Evolutionary conservation across 352 stramenopile species (phyloP), one percentile per base, ranked within the genome.

Genomic region (Phytophthora tentaculata): DNA sequence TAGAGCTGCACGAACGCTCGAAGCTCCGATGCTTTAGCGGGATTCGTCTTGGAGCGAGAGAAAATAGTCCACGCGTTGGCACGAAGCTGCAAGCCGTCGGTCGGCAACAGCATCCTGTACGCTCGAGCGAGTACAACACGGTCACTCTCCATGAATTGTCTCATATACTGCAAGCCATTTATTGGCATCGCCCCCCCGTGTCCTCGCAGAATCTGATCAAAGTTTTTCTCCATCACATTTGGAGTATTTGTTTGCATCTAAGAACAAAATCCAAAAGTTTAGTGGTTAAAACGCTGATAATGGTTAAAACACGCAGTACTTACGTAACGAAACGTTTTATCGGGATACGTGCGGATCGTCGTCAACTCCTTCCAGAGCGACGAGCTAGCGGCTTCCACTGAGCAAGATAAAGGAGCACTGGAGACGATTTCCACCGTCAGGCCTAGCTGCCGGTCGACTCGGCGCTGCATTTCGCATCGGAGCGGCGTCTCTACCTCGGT

Each of bases 241-340:
- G 61, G 61, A 2, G 49, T 48, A 48, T 29, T 63, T 8, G 56
- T 39, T 63, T 69, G 66, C 49, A 71, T 64, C 70, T 74, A 24
- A 2, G 54, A 2, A 37, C 41, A 60, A 48, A 65, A 28, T 14
- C 29, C 26, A 47, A 44, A 32, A 5, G 9, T 32, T 32, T 32
- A 16, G 10, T 10, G 5, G 32, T 39, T 39, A 39, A 32, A 32
- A 32, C 28, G 28, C 28, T 8, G 32, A 39, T 32, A 39, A 39
- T 14, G 10, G 26, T 32, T 39, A 10, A 39, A n/a, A n/a, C n/a
- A 39, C 32, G 32, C 32, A 61, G n/a, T 23, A 74, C 70, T 35
- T 55, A 77, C 70, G n/a, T 74, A 77, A 39, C 56, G 65, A n/a
- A 74, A 74, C 24, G 70, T 65, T 56, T 77, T 77, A 22, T 74